These are phyloP conservation scores for Penicillium sp. DNA, from an alignment of 2,329 filamentous ascomycete species.

Conservation along the genomic window DNA sequence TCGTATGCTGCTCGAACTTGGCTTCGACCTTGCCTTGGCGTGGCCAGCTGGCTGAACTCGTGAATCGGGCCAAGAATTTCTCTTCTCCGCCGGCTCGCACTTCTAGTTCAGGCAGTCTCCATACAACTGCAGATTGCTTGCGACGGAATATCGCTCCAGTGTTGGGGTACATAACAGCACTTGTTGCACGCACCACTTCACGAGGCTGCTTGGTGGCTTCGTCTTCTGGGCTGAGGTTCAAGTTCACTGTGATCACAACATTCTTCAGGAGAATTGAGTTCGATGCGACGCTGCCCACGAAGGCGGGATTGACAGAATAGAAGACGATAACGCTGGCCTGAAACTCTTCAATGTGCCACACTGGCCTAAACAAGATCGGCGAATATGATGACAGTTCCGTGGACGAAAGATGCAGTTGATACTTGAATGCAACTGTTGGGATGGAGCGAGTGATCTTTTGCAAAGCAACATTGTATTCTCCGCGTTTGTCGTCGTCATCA, in stretches of 20 bases:
- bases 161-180: slow-evolving; percentile 45
- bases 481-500: slow-evolving; percentile 58
- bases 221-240: slow-evolving; percentile 39
- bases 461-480: slow-evolving; percentile 75
- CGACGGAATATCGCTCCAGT: slow-evolving; percentile 43
- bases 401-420: slow-evolving; percentile 73
- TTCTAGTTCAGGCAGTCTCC: slow-evolving; percentile 47
- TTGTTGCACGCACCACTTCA: slow-evolving; percentile 38
- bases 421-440: slow-evolving; percentile 78
- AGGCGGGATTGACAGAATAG: slow-evolving; percentile 77
- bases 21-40: slow-evolving; percentile 76
- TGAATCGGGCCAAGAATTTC: slow-evolving; percentile 79
- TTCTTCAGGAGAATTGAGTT: slow-evolving; percentile 64
- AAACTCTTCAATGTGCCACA: slow-evolving; percentile 78
- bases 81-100: slow-evolving; percentile 54
- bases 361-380: slow-evolving; percentile 68
- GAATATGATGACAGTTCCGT: slow-evolving; percentile 56
- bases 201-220: slow-evolving; percentile 44
- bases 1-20: slow-evolving; percentile 66
- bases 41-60: slow-evolving; percentile 66
- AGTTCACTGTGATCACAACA: slow-evolving; percentile 63
- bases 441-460: slow-evolving; percentile 64
- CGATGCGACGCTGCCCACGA: slow-evolving; percentile 40
- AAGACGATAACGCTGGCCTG: slow-evolving; percentile 83
- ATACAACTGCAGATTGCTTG: slow-evolving; percentile 44